Percentiles rank a stretch among this genome's conserved stretches.
phyloP scores from a whole-genome alignment of 805 yeast species.

The Suhomyces canberraensis region DNA sequence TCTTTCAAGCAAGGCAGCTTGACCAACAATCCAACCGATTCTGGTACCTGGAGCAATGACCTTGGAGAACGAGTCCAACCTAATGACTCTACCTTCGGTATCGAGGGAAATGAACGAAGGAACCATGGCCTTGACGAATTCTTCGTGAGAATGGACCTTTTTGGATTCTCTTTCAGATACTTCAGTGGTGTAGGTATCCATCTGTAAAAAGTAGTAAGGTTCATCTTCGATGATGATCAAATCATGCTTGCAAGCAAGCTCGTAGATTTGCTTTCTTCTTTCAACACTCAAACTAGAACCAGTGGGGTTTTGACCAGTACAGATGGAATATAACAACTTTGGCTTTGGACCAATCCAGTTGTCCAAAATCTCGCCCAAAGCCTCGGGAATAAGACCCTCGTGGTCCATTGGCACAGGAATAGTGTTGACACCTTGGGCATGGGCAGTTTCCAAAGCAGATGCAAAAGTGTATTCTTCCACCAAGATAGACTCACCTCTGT shows the following conservation, averaged over 20 bases:
- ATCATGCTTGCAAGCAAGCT: conserved; percentile 80
- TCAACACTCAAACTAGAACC: conserved; percentile 78
- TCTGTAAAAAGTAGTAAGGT: conserved; percentile 95
- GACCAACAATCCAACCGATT: conserved; percentile 86
- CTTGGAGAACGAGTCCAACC: conserved; percentile 89
- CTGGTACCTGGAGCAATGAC: conserved; percentile 90
- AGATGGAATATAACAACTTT: conserved; percentile 81
- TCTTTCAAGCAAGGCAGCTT: conserved; percentile 59
- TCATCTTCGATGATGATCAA: conserved; percentile 89
- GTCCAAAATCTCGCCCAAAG: conserved; percentile 56
- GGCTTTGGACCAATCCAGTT: conserved; percentile 79
- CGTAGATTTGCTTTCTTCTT: conserved; percentile 75
- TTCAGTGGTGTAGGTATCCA: conserved; percentile 68
- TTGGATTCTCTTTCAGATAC: conserved; percentile 26
- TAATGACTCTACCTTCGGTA: conserved; percentile 82
- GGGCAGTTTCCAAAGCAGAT: conserved; percentile 79
- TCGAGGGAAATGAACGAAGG: conserved; percentile 75
- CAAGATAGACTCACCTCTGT: conserved; percentile 78
- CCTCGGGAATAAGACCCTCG: conserved; percentile 73
- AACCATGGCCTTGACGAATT: conserved; percentile 63
- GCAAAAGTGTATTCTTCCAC: conserved; percentile 82
- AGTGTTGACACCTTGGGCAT: conserved; percentile 63
- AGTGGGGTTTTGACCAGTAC: conserved; percentile 98
- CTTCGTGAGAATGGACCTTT: conserved; percentile 51
- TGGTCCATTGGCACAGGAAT: conserved; percentile 78